Base-by-base conservation (phyloP, 192 early-diverging fungal species). In the Gryganskiella cystojenkinii region DNA sequence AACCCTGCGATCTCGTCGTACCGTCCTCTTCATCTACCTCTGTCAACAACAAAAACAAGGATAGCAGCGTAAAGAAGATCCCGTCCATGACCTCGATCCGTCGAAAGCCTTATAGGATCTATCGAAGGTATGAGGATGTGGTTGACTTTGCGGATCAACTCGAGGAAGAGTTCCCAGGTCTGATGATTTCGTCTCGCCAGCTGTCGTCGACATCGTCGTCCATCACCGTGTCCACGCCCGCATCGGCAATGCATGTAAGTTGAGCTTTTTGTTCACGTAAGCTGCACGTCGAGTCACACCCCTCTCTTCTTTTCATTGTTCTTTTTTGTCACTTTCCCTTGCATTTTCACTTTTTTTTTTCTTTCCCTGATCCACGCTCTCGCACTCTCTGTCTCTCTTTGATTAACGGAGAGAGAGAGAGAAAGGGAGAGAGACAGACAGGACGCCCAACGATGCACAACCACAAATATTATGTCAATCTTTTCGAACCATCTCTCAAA, bases 111-210 rank as follows among this genome's bases (percentile, higher is more conserved):
- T 78, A 78, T 27, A 63, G 61, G 14, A 78, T 78, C 42, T 78
- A 69, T 25, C 60, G 74, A 44, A 43, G 67, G 3, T 78, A 64
- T 50, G 74, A 78, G 61, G 74, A 78, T 64, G 56, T 78, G 1
- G 66, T 55, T 9, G 74, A 78, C 51, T 78, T 78, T 53, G 74
- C 74, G 30, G 74, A 78, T 64, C 74, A 78, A 25, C 56, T 78
- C 10, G 67, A 69, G 46, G 74, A 78, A 25, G 74, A 78, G 49
- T 67, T 76, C 14, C 35, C 65, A n/a, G 54, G 14, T 33, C 43
- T 50, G 53, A 14, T 60, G 37, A 57, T 47, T 8, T 6, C 52
- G 20, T 2, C 46, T 3, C 60, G 20, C 5, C 49, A 8, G n/a
- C 24, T 20, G 0, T n/a, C 24, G 49, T 13, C 17, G 3, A 50